phyloP scores from a whole-genome alignment of 768 basidiomycete genomes.

The Hypholoma sublateritium region DNA sequence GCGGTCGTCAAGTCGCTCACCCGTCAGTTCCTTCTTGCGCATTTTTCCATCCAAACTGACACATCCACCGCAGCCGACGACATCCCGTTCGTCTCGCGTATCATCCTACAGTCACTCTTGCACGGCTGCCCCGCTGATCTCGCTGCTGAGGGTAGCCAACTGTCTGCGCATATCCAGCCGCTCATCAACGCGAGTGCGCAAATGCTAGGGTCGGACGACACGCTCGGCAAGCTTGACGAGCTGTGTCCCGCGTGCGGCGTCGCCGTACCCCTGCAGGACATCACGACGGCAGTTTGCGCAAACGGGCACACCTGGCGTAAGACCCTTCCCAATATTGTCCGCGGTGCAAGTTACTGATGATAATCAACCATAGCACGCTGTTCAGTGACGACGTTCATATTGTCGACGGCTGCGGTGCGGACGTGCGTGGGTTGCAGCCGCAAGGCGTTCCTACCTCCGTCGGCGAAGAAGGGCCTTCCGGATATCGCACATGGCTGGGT shows the following conservation, averaged over 20 bases:
- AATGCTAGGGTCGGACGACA: conserved; percentile 16
- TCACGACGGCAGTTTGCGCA: conserved; percentile 59
- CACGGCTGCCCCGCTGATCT: conserved; percentile 46
- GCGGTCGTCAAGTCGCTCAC: conserved; percentile 44
- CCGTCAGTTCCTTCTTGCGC: conserved; percentile 33
- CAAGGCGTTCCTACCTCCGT: conserved; percentile 73
- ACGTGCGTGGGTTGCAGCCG: conserved; percentile 82
- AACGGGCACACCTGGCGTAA: conserved; percentile 80
- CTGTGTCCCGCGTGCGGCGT: conserved; percentile 73
- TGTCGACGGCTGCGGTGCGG: conserved; percentile 74
- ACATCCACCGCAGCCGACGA: conserved; percentile 45
- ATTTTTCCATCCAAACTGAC: conserved; percentile 7
- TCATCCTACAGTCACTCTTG: conserved; percentile 59
- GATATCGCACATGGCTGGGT: conserved; percentile 57
- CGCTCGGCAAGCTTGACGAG: conserved; percentile 52
- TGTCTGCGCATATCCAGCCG: conserved; percentile 28
- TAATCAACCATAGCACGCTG: conserved; percentile 57
- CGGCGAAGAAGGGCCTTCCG: conserved; percentile 36
- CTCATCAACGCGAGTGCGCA: conserved; percentile 13
- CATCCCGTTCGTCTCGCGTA: conserved; percentile 62
- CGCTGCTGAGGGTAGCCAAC: conserved; percentile 30
- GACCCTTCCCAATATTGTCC: conserved; percentile 21
- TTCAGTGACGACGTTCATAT: conserved; percentile 77
- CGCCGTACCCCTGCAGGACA: conserved; percentile 57
- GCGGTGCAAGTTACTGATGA: conserved; percentile 14